These are phyloP conservation scores for Neolentinus lepideus DNA, from an alignment of 1,284 basidiomycete species.

Conservation along the genomic window DNA sequence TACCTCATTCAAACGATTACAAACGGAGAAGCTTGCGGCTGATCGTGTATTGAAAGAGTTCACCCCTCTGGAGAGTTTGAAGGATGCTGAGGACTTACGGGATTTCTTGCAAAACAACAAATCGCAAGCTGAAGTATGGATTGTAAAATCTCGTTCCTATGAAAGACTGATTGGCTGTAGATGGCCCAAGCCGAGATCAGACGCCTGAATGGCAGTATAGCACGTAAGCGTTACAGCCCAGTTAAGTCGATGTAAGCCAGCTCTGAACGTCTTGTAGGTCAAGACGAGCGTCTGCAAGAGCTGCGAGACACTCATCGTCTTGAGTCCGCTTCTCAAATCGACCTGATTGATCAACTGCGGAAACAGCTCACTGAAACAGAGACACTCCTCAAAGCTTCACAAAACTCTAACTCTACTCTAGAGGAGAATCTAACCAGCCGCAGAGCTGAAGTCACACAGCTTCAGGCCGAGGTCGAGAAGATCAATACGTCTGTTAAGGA, in stretches of 20 bases:
- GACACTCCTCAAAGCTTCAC: conserved; percentile 52
- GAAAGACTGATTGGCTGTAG: conserved; percentile 25
- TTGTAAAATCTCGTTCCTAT: background rate
- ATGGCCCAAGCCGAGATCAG: conserved; percentile 69
- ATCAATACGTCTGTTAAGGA: conserved; percentile 67
- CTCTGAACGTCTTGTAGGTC: conserved; percentile 39
- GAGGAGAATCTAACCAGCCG: conserved; percentile 43
- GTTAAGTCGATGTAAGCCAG: conserved; percentile 5
- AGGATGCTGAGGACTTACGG: conserved; percentile 61
- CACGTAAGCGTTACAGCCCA: conserved; percentile 39
- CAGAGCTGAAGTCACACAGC: conserved; percentile 44
- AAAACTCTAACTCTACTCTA: conserved; percentile 33
- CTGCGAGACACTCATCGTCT: conserved; percentile 75
- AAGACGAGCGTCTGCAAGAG: conserved; percentile 80
- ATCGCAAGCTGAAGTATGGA: conserved; percentile 61
- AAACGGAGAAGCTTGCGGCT: conserved; percentile 63
- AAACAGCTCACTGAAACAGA: conserved; percentile 67
- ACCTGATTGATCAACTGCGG: conserved; percentile 65
- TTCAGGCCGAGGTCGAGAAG: conserved; percentile 57
- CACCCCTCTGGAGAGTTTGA: conserved; percentile 63
- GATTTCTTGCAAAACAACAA: conserved; percentile 67
- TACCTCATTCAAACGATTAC: conserved; percentile 66
- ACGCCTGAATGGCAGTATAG: conserved; percentile 63
- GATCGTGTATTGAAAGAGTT: conserved; percentile 67
- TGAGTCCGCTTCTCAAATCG: conserved; percentile 69